Base-by-base conservation (phyloP, 805 yeast genomes). In the Dipodascus albidus region DNA sequence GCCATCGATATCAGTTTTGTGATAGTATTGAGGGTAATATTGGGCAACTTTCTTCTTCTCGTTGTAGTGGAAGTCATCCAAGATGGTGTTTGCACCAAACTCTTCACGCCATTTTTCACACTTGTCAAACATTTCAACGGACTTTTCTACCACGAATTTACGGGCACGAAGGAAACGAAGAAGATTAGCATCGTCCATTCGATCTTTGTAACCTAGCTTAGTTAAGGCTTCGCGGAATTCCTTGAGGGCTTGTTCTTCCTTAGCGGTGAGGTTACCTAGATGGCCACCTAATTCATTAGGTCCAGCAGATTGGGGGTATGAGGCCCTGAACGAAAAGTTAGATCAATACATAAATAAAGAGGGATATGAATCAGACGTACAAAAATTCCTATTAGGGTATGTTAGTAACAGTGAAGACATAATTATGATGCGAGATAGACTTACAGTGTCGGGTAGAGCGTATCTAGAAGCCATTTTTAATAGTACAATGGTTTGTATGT, bases 1-100 rank as follows among this genome's bases (percentile, higher is more conserved):
- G 51, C 99, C 99, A 59, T 93, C 99, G 64, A 78, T 87, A 70
- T 93, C 99, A 33, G 91, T 87, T 74, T 93, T 90, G 74, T 93
- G 98, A 70, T 93, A 93, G 73, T 90, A 93, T 73, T 90, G 97
- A 35, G 99, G 99, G 70, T 93, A 93, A 70, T 75, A 84, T 60
- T 80, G 77, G 57, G 96, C 96, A 59, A 90, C 96, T 51, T 80
- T 69, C 23, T 93, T 85, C 73, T 93, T 93, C 74, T 93, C 99
- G n/a, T 80, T 82, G 73, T 91, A 93, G 57, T 86, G 82, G 77
- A 91, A 93, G 67, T 88, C 96, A 61, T 77, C 74, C 64, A 93
- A 76, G 59, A 93, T 85, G 49, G 91, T 87, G 71, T 91, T 85
- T 35, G 89, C 81, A 57, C 96, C 96, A 61, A 77, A 88, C 57